Percentiles rank a stretch among this genome's conserved stretches.
Conservation (phyloP, 2,329 filamentous ascomycete species). For the Diatrype stigma region DNA sequence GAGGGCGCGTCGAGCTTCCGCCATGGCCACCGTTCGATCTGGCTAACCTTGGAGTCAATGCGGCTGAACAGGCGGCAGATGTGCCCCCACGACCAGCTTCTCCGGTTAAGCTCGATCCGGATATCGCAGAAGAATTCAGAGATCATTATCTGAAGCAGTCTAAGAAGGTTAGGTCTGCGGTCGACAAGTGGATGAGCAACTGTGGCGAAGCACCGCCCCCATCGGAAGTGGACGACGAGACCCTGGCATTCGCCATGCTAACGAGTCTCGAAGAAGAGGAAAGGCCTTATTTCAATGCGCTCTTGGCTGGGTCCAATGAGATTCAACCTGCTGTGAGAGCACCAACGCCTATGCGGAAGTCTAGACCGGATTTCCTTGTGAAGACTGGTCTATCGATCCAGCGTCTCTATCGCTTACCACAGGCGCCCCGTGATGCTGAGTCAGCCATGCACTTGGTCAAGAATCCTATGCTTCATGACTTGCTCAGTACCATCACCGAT, state of each 20-base stretch:
- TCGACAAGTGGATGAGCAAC: conserved; percentile 83
- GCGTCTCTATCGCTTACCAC: conserved; percentile 72
- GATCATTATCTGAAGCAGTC: conserved; percentile 90
- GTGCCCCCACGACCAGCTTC: conserved; percentile 53
- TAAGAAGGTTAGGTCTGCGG: conserved; percentile 85
- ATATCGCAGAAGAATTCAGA: conserved; percentile 88
- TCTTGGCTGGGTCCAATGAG: conserved; percentile 60
- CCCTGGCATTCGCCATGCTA: conserved; percentile 85
- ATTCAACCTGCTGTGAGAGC: conserved; percentile 56
- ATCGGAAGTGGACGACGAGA: conserved; percentile 91
- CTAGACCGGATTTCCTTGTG: conserved; percentile 68
- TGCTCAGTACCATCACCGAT: conserved; percentile 80
- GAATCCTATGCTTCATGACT: conserved; percentile 76
- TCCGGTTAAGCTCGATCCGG: conserved; percentile 77
- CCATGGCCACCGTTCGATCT: conserved; percentile 85
- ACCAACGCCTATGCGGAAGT: conserved; percentile 63
- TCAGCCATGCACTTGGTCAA: conserved; percentile 81
- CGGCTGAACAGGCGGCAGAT: conserved; percentile 61
- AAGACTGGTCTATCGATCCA: conserved; percentile 77
- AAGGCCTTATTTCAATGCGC: conserved; percentile 75
- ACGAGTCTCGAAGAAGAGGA: conserved; percentile 77
- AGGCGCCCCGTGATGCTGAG: conserved; percentile 78
- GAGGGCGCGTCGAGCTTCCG: conserved; percentile 80
- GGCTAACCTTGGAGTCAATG: conserved; percentile 56
- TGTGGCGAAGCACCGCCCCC: conserved; percentile 72